Evolutionary conservation across 805 yeast species (phyloP).

Genomic region (Saccharomycopsis sp.): DNA sequence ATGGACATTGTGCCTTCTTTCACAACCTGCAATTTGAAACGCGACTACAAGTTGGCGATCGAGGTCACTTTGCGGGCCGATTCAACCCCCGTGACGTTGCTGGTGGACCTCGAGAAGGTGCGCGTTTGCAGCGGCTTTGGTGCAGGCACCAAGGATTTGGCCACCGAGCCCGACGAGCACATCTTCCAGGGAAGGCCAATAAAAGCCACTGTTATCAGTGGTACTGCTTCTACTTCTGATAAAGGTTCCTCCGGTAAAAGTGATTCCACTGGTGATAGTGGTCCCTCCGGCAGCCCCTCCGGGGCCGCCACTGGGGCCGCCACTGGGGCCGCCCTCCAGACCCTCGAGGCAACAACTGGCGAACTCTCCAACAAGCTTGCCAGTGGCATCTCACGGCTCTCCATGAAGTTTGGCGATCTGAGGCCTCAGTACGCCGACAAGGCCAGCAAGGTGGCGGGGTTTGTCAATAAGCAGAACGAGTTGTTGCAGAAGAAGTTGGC

Average conservation of each 20-base stretch:
- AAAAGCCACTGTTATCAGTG: no score
- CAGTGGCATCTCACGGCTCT: conserved; percentile 6
- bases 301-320: no score
- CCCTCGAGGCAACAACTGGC: conserved; percentile 7
- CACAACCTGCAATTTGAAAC: conserved; percentile 16
- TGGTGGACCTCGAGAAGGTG: background rate
- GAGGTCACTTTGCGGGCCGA: background rate
- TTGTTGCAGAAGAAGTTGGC: conserved; percentile 9
- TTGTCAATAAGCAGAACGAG: conserved; percentile 8
- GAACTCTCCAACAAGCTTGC: conserved; percentile 9
- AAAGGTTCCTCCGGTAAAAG: no score
- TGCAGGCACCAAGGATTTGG: background rate
- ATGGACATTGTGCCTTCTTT: conserved; percentile 8
- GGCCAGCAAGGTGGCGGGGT: conserved; percentile 8
- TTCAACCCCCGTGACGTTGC: background rate
- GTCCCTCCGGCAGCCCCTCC: background rate
- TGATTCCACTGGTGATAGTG: no score
- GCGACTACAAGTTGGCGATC: conserved; percentile 7
- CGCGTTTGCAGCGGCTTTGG: conserved; percentile 1
- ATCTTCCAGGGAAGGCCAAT: conserved; percentile 1
- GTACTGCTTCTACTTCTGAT: no score
- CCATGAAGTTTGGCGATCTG: conserved; percentile 13
- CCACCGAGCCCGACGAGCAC: conserved; percentile 1
- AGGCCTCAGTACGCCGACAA: conserved; percentile 9
- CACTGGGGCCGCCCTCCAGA: no score